Evolutionary conservation across 352 stramenopile species (phyloP).

Genomic region (Pythium insidiosum): DNA sequence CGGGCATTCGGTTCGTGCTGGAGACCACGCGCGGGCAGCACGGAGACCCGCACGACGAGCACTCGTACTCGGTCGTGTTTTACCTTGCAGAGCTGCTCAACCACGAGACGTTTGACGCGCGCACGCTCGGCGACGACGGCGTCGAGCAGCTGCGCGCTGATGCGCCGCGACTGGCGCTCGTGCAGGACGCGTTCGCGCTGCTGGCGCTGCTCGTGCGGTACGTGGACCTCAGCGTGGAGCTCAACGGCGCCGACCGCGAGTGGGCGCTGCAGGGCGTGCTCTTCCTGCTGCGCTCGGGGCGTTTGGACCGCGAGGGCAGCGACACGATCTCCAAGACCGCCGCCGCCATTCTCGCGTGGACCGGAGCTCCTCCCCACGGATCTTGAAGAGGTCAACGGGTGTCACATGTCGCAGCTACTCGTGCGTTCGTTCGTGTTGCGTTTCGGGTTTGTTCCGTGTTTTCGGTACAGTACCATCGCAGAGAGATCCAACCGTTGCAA

Average conservation of each 20-base stretch:
- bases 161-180: conserved; percentile 22
- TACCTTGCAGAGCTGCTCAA: conserved; percentile 53
- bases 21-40: conserved; percentile 49
- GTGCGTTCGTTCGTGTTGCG: too few relatives aligned
- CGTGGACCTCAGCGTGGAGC: conserved; percentile 48
- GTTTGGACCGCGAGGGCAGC: conserved; percentile 25
- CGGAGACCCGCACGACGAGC: conserved; percentile 26
- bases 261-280: conserved; percentile 52
- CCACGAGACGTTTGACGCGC: conserved; percentile 44
- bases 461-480: too few relatives aligned
- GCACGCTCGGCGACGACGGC: conserved; percentile 22
- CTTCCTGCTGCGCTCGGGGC: conserved; percentile 28
- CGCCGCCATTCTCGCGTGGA: conserved; percentile 25
- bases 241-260: conserved; percentile 40
- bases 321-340: conserved; percentile 45
- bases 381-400: too few relatives aligned
- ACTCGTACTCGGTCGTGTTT: conserved; percentile 50
- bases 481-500: too few relatives aligned
- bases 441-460: too few relatives aligned
- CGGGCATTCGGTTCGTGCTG: conserved; percentile 58
- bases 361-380: too few relatives aligned
- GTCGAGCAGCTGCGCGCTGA: conserved; percentile 22
- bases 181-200: conserved; percentile 51
- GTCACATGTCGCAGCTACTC: too few relatives aligned
- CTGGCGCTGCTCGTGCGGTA: conserved; percentile 52